A percentile compares a stretch with the other conserved stretches of the same genome.
These are phyloP conservation scores for Tagetes erecta DNA, from an alignment of 129 eudicot species.

Conservation along the genomic window DNA sequence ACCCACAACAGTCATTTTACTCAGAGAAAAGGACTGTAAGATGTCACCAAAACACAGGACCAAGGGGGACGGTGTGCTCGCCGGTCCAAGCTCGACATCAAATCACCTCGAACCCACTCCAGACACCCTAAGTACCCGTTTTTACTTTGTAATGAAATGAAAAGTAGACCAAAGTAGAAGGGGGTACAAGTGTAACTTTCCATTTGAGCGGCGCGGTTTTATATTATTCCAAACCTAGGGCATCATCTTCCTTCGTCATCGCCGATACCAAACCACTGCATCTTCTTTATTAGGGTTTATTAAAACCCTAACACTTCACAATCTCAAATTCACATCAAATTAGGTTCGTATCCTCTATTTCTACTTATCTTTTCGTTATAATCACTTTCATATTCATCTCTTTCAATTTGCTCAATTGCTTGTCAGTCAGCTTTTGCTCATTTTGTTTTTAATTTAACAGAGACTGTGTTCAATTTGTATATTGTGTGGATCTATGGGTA, in stretches of 20 bases:
- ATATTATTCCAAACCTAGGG: conserved; percentile 32
- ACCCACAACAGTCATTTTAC: no score
- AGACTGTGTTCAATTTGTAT: neutral
- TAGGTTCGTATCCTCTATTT: conserved; percentile 8
- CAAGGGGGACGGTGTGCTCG: no score
- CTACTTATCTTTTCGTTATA: neutral
- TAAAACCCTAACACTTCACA: conserved; percentile 23
- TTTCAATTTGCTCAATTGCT: neutral
- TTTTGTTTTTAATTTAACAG: conserved; percentile 11
- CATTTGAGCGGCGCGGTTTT: conserved; percentile 25
- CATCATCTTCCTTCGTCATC: conserved; percentile 20
- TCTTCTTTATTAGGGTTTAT: conserved; percentile 11
- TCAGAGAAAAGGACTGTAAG: no score
- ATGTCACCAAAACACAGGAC: no score
- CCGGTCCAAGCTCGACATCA: no score
- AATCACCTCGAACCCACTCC: no score
- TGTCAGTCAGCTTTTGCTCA: neutral
- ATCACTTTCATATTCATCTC: conserved; percentile 20
- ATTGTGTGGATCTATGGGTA: conserved; percentile 35
- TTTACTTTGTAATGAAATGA: neutral
- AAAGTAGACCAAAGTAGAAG: conserved; percentile 20
- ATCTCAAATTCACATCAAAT: neutral
- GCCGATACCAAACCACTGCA: conserved; percentile 11
- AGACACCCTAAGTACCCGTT: neutral
- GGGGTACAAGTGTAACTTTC: conserved; percentile 12